Conservation (phyloP, 2,329 filamentous ascomycete genomes). For the Exophiala xenobiotica region DNA sequence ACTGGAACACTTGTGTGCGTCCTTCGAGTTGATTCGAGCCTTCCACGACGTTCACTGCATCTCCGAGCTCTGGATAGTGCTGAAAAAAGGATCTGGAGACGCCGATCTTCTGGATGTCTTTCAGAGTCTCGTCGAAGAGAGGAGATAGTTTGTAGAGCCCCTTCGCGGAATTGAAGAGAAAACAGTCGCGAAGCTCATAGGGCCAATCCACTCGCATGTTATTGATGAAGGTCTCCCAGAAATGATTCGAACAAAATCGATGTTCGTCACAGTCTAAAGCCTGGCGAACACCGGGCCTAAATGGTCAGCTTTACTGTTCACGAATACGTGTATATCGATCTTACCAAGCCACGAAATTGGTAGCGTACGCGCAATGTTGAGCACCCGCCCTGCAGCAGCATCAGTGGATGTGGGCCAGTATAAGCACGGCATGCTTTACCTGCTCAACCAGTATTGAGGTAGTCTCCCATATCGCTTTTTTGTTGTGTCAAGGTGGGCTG, state of each 20-base stretch:
- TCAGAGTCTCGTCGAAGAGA: background rate
- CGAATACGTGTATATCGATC: background rate
- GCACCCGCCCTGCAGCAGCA: background rate
- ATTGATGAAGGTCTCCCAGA: conserved; percentile 6
- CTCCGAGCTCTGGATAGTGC: conserved; percentile 5
- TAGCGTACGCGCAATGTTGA: conserved; percentile 8
- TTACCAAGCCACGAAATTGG: conserved; percentile 14
- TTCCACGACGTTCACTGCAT: background rate
- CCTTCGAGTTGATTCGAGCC: background rate
- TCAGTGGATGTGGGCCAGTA: background rate
- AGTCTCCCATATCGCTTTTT: conserved; percentile 1
- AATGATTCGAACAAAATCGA: conserved; percentile 14
- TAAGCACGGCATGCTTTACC: background rate
- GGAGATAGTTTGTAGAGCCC: conserved; percentile 5
- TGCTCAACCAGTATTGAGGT: conserved; percentile 5
- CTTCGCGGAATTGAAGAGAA: background rate
- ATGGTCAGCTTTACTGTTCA: background rate
- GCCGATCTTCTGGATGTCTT: conserved; percentile 3
- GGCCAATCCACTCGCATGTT: conserved; percentile 10
- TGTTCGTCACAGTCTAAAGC: conserved; percentile 10
- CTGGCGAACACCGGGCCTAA: conserved; percentile 9
- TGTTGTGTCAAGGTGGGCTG: conserved; percentile 12
- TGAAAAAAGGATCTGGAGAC: conserved; percentile 4
- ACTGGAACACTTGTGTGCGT: no score
- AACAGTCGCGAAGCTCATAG: conserved; percentile 18